Evolutionary conservation across 2,329 filamentous ascomycete genomes (phyloP), one percentile per base, ranked within the genome.

Genomic region (Aspergillus tubingensis): DNA sequence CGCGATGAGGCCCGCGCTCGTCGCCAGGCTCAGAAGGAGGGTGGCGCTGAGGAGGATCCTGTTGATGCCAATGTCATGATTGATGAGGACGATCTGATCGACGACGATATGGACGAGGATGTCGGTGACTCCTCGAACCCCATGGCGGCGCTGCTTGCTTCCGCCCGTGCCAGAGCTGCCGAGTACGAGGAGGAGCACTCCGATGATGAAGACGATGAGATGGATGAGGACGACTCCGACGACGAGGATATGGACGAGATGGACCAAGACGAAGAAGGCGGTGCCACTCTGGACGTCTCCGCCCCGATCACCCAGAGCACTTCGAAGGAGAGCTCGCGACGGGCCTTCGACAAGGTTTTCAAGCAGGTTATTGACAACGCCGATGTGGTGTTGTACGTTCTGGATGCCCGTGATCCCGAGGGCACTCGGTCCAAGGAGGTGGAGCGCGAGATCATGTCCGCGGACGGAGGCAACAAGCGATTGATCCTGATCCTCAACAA

Each of bases 401-500:
- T 97, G 59, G 93, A 97, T 72, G 93, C 94, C 57, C 88, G 93
- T 68, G 92, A 97, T 71, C 93, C 93, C 1, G 90, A 96, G 75
- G 91, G 92, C 61, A 97, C 93, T 30, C 86, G 93, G 65, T 97
- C 93, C 39, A 90, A 89, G 73, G 92, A 96, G 66, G 90, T 97
- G 48, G 93, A 97, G 82, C 89, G 91, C 63, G 88, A 90, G 78
- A 88, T 97, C 75, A 93, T 96, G 90, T 89, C 92, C n/a, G 89
- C 91, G 8, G 90, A 91, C 13, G 85, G 85, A 27, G 91, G 90
- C 58, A 89, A 88, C 67, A 97, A 97, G 82, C 86, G 93, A 55
- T 83, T 97, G 61, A 96, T 97, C 62, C 86, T 97, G 61, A 86
- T 97, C 60, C 83, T 97, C 67, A 97, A 97, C 88, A 97, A 97